Conservation (phyloP, 495 filamentous ascomycete species). For the Cairneyella variabilis region DNA sequence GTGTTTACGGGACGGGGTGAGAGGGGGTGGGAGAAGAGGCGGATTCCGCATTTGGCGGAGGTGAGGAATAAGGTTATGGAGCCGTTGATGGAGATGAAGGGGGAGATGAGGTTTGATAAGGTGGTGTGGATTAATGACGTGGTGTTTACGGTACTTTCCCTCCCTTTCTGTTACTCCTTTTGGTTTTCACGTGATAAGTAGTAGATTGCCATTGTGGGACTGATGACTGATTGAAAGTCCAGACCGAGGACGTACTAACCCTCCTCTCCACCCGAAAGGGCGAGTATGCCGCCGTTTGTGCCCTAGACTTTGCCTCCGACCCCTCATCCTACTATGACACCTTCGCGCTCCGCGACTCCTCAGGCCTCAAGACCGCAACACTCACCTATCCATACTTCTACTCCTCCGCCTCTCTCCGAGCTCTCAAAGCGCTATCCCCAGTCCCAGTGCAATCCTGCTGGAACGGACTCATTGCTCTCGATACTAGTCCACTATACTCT, state of each 20-base stretch:
- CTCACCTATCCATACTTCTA: constrained; percentile 79
- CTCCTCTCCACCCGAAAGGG: constrained; percentile 71
- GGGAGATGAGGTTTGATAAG: constrained; percentile 57
- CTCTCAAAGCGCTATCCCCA: constrained; percentile 49
- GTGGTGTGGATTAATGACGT: constrained; percentile 76
- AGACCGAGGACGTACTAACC: constrained; percentile 61
- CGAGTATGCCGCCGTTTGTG: constrained; percentile 76
- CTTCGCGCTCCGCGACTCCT: constrained; percentile 72
- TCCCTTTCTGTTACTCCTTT: no score
- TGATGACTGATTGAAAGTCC: not conserved
- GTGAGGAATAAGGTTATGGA: constrained; percentile 57
- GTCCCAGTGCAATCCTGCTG: constrained; percentile 76
- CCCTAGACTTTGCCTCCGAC: constrained; percentile 66
- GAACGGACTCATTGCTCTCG: constrained; percentile 66
- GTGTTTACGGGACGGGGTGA: constrained; percentile 47
- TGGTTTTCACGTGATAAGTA: not conserved
- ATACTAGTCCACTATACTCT: constrained; percentile 54
- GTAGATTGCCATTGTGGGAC: not conserved
- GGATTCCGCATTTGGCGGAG: constrained; percentile 65
- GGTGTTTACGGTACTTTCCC: constrained; percentile 57
- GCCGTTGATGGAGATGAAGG: constrained; percentile 36
- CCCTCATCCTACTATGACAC: constrained; percentile 76
- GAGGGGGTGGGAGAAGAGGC: constrained; percentile 43
- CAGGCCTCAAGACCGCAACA: constrained; percentile 57
- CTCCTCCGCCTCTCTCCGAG: constrained; percentile 51